Base-by-base conservation (phyloP, 805 yeast genomes). In the Metschnikowia arizonensis region DNA sequence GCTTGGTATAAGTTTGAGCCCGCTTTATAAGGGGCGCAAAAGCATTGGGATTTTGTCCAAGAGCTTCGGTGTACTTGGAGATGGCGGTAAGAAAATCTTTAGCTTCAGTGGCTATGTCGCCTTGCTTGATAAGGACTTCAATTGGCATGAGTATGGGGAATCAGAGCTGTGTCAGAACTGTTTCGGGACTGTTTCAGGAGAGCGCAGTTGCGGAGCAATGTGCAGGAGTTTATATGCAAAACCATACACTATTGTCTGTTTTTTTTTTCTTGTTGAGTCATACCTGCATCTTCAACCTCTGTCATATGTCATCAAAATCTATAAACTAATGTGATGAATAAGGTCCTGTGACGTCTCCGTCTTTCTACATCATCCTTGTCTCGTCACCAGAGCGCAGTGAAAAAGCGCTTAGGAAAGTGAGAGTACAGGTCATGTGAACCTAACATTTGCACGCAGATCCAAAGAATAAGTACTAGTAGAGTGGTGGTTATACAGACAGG, bases 1-100 rank as follows among this genome's bases (percentile, higher is more conserved):
- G 54, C 52, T 78, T 74, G 49, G 75, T 75, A 50, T 75, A 64
- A 4, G 76, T 71, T 14, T 72, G 75, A 10, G 84, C 67, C 47
- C 81, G 61, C 50, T 80, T 72, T 2, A 77, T 46, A 15, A 69
- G 64, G 0, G 84, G 78, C 33, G 60, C 64, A 39, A 76, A 69
- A 14, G 82, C 75, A 2, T 59, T 60, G 0, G 79, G 73, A 38
- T 71, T 62, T 36, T 72, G 72, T 10, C 56, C 56, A 15, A 81
- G 53, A 0, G 79, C 74, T 0, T 55, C 48, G 4, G 72, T 63
- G 39, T 71, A 70, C 6, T 59, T 36, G 8, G 61, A 53, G 19
- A 78, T 58, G 1, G 87, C 86, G 5, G 64, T 59, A 9, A 62
- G 61, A 25, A 68, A 73, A 12, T 79, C 72, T 29, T 69, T 63